Base-by-base conservation (phyloP, 108 stramenopile species). In the Conticribra guillardii region DNA sequence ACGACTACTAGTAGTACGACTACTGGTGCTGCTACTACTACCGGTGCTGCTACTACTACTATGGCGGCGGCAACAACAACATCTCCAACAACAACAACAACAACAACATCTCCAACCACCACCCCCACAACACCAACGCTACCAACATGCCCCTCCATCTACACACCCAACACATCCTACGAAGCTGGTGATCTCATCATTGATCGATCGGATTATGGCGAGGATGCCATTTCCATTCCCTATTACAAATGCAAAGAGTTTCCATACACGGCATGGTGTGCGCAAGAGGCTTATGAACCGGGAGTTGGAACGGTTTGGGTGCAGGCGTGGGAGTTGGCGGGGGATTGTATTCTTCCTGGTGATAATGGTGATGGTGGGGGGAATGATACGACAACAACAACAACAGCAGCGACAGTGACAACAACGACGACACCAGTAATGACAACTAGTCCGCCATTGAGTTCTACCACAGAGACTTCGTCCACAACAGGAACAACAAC, bases 281-380 rank as follows among this genome's bases (percentile, higher is more conserved):
- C 37, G 5, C 74, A 71, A 18, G 41, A 27, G 51, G 75, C 56
- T 7, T 80, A 80, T 53, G 74, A 76, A 52, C 80, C 80, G 41
- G 80, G 80, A 22, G 53, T 64, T 2, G n/a, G 53, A 33, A 29
- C 47, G 21, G 26, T 29, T 27, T 80, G 80, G 80, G 44, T 55
- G 8, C 18, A 71, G 45, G 68, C 80, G 27, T 80, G 80, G 80
- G 66, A 18, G 41, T 32, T 71, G 69, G 46, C 76, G 23, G 80
- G 75, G 7, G 49, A 53, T 29, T 80, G 80, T 59, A 14, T 30
- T 31, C 45, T 11, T 28, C 27, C 16, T 32, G 63, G 31, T 47
- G 33, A 19, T 37, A 21, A 15, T 21, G 34, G 22, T 59, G 37
- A 3, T 23, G 24, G 21, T 18, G 24, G 0, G 14, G 44, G 7